Percentiles rank a stretch among this genome's conserved stretches.
Conservation (phyloP, 2,329 filamentous ascomycete genomes). For the Cryphonectria naterciae region DNA sequence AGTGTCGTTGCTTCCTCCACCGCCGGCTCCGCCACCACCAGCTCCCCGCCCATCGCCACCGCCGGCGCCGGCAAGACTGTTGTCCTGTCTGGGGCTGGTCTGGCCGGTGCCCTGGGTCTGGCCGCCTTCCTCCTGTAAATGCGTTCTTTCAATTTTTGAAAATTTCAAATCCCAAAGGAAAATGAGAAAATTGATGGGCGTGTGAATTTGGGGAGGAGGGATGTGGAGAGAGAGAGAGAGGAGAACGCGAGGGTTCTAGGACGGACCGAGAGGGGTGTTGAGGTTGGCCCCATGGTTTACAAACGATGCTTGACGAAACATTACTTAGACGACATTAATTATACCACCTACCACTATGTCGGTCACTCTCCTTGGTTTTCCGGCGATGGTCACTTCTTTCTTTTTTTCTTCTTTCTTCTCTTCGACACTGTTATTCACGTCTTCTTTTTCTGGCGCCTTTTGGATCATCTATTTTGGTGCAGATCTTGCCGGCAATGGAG, state of each 20-base stretch:
- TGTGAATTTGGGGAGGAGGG: too few species aligned
- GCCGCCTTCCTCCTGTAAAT: conserved; percentile 62
- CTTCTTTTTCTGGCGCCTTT: too few species aligned
- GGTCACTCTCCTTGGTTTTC: background rate
- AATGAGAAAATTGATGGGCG: background rate
- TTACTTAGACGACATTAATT: background rate
- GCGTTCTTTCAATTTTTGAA: background rate
- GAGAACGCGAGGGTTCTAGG: too few species aligned
- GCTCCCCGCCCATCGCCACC: conserved; percentile 54
- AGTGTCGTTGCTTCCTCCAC: conserved; percentile 12
- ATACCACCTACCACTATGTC: background rate
- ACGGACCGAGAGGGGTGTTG: background rate
- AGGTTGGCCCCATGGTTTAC: background rate
- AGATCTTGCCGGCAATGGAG: background rate
- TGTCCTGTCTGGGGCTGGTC: conserved; percentile 60
- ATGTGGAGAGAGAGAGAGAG: too few species aligned
- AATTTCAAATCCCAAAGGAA: background rate
- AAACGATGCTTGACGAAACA: background rate
- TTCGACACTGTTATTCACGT: too few species aligned
- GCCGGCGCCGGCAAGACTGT: conserved; percentile 61
- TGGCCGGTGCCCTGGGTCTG: conserved; percentile 64
- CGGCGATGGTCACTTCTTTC: background rate
- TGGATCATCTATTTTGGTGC: background rate
- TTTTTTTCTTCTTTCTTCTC: conserved; percentile 19
- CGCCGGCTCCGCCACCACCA: conserved; percentile 36